Evolutionary conservation across 2,329 filamentous ascomycete species (phyloP).

Genomic region (Hirsutella minnesotensis): DNA sequence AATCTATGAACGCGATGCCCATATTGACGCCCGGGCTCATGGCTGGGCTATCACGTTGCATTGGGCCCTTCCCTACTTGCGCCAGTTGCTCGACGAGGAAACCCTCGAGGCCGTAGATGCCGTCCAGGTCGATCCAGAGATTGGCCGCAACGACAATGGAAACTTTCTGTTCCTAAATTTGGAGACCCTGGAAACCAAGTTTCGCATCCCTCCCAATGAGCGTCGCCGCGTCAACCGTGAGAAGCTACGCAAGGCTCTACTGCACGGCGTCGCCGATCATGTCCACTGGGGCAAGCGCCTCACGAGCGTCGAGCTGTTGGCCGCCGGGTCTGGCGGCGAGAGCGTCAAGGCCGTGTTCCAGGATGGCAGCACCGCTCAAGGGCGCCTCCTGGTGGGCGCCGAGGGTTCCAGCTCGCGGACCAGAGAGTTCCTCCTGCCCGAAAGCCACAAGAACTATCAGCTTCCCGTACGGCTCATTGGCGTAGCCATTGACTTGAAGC

Average conservation of each 20-base stretch:
- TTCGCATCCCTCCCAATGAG: slow-evolving; percentile 24
- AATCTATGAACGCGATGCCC: slow-evolving; percentile 18
- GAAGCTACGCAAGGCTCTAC: slow-evolving; percentile 19
- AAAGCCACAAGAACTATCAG: slow-evolving; percentile 17
- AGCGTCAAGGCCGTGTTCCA: slow-evolving; percentile 17
- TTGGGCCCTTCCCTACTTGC: slow-evolving; percentile 33
- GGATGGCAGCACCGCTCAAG: slow-evolving; percentile 19
- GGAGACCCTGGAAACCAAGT: slow-evolving; percentile 22
- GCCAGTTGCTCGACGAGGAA: slow-evolving; percentile 12
- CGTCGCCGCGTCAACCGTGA: slow-evolving; percentile 24
- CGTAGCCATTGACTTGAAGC: slow-evolving; percentile 22
- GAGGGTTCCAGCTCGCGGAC: slow-evolving; percentile 26
- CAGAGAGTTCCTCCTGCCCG: slow-evolving; percentile 20
- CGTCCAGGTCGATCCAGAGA: slow-evolving; percentile 20
- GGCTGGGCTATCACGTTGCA: slow-evolving; percentile 52
- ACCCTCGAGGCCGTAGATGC: slow-evolving; percentile 12
- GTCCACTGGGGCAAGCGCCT: slow-evolving; percentile 22
- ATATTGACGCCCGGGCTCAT: slow-evolving; percentile 19
- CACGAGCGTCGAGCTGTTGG: slow-evolving; percentile 10
- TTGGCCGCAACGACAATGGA: slow-evolving; percentile 25
- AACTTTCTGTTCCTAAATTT: slow-evolving; percentile 29
- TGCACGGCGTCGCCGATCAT: slow-evolving; percentile 13
- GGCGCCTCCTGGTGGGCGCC: slow-evolving; percentile 25
- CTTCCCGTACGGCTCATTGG: slow-evolving; percentile 27
- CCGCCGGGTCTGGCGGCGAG: slow-evolving; percentile 4